Base-by-base conservation (phyloP, 2,329 filamentous ascomycete genomes). In the Colletotrichum liaoningense region DNA sequence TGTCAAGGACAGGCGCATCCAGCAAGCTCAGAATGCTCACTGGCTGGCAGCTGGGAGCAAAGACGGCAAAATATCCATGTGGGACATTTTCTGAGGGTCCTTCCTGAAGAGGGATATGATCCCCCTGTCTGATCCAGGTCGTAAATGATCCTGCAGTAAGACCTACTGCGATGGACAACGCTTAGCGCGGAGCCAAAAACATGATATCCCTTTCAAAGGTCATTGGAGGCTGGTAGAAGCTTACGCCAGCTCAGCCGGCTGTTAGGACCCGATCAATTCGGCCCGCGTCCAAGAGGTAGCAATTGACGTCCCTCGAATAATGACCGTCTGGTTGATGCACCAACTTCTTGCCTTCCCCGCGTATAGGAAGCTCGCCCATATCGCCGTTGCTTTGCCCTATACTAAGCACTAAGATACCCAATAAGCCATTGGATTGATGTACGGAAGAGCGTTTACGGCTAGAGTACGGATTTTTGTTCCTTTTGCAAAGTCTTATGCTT, bases 31-130 rank as follows among this genome's bases (percentile, higher is more conserved):
- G 78, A 86, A 86, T 63, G 93, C 93, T 28, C 96, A 98, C 82
- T 98, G 96, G 95, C 82, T 98, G 64, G 97, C 93, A 22, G 94
- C 91, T 1, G 97, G 97, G 1, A 93, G 94, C 68, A 99, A 98
- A 81, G 97, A 98, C 84, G 97, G 96, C 22, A 98, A 97, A 81
- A 91, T 98, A 75, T 97, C 95, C 80, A 85, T 99, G 77, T 99
- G 97, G 97, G 94, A 98, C 84, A 92, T 98, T 72, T 99, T 97
- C 81, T 95, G 78, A 85, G n/a, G 22, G 6, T 16, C 8, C 35
- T 56, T 28, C 49, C 54, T n/a, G 5, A 16, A 63, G 24, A 42
- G 52, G 54, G 6, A 22, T 46, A 35, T 11, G 8, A n/a, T n/a
- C 28, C 42, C 42, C 35, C 62, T 57, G 12, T 26, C 22, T 28